Evolutionary conservation across 2,329 filamentous ascomycete species (phyloP).

Genomic region (Exophiala dermatitidis): DNA sequence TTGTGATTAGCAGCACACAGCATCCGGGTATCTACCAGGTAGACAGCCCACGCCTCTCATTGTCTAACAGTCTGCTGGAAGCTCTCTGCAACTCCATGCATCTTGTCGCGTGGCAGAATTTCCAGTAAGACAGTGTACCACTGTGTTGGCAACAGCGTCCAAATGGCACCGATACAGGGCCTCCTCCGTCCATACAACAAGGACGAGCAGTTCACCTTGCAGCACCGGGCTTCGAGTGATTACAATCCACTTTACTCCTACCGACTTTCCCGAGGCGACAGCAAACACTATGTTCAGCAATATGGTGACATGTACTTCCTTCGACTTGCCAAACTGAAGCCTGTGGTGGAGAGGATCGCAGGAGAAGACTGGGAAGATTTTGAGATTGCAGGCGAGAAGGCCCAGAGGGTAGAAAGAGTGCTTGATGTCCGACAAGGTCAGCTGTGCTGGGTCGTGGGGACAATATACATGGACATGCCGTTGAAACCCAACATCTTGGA

Average conservation of each 20-base stretch:
- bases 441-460: constrained; percentile 90
- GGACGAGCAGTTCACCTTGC: constrained; percentile 42
- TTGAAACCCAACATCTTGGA: constrained; percentile 94
- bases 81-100: no score
- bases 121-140: background rate
- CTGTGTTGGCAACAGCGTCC: background rate
- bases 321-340: constrained; percentile 79
- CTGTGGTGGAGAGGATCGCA: constrained; percentile 68
- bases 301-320: constrained; percentile 98
- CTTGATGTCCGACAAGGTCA: constrained; percentile 93
- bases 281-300: constrained; percentile 79
- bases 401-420: constrained; percentile 73
- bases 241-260: constrained; percentile 76
- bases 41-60: no score
- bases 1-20: no score
- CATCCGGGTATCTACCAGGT: no score
- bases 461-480: constrained; percentile 94
- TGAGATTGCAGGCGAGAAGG: constrained; percentile 66
- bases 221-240: constrained; percentile 42
- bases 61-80: no score
- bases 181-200: constrained; percentile 18
- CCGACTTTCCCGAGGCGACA: constrained; percentile 56
- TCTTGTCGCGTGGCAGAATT: no score
- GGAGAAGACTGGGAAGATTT: constrained; percentile 69
- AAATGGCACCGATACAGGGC: constrained; percentile 15